A percentile compares a stretch with the other conserved stretches of the same genome.
Evolutionary conservation across 495 filamentous ascomycete genomes (phyloP).

Genomic region (Aspergillus sclerotioniger): DNA sequence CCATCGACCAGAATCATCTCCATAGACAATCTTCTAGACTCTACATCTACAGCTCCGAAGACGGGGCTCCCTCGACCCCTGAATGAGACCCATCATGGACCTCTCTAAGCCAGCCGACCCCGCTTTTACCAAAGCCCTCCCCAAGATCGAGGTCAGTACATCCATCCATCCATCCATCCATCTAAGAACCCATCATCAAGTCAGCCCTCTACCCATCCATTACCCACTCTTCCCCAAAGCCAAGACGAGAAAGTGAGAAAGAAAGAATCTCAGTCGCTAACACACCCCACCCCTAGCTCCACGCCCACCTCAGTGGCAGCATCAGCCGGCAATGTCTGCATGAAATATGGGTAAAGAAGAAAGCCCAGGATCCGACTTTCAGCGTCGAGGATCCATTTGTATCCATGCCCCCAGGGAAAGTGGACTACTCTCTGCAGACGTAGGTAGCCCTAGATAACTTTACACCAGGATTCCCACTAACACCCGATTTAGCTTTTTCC

Average conservation of each 20-base stretch:
- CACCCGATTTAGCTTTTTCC: slow-evolving; percentile 61
- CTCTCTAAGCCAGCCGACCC: slow-evolving; percentile 28
- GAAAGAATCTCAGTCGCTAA: not conserved
- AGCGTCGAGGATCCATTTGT: slow-evolving; percentile 64
- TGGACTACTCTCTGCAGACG: slow-evolving; percentile 69
- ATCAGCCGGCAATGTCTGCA: slow-evolving; percentile 74
- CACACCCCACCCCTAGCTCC: slow-evolving; percentile 51
- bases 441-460: slow-evolving; percentile 31
- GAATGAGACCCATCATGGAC: slow-evolving; percentile 19
- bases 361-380: slow-evolving; percentile 43
- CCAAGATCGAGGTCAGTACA: slow-evolving; percentile 41
- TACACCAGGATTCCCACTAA: not conserved
- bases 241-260: not conserved
- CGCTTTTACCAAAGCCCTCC: slow-evolving; percentile 34
- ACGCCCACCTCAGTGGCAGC: slow-evolving; percentile 81
- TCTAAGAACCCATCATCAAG: too few species aligned
- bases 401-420: slow-evolving; percentile 65
- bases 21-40: not conserved
- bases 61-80: not conserved
- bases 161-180: not conserved
- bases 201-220: not conserved
- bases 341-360: slow-evolving; percentile 67
- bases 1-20: not conserved
- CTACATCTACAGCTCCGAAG: slow-evolving; percentile 7
- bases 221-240: not conserved